These are phyloP conservation scores for Aspergillus ruber DNA, from an alignment of 2,329 filamentous ascomycete species.

Conservation along the genomic window DNA sequence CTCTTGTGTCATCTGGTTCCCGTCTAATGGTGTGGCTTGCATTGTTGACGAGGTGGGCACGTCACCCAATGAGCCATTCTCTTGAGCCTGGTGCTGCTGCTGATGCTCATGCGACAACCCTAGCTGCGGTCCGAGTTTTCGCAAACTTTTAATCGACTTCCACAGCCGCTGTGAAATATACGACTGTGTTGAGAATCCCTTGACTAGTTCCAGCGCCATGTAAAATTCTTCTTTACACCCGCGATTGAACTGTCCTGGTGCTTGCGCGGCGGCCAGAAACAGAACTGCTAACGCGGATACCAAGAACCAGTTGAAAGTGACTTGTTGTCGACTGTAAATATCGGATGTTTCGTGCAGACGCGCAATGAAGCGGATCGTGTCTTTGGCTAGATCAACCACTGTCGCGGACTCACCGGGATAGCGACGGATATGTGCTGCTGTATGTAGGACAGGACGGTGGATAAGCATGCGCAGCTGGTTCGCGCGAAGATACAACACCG, in stretches of 20 bases:
- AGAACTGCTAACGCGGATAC: constrained; percentile 57
- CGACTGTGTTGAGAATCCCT: constrained; percentile 54
- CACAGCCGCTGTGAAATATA: constrained; percentile 57
- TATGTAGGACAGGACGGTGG: constrained; percentile 79
- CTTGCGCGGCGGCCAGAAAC: constrained; percentile 58
- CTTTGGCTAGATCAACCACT: constrained; percentile 57
- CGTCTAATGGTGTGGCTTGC: constrained; percentile 40
- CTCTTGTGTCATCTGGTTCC: constrained; percentile 53
- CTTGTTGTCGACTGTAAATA: constrained; percentile 57
- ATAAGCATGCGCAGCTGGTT: constrained; percentile 88
- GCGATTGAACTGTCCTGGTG: constrained; percentile 52
- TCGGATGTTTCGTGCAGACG: constrained; percentile 55
- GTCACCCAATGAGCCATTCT: neutral
- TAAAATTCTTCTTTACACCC: constrained; percentile 59
- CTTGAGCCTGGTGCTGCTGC: neutral
- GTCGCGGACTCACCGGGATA: constrained; percentile 66
- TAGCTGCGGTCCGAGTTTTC: constrained; percentile 54
- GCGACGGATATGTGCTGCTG: constrained; percentile 63
- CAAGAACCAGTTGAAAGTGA: constrained; percentile 61
- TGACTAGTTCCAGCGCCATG: constrained; percentile 57
- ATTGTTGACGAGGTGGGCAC: constrained; percentile 38
- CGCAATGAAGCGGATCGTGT: constrained; percentile 56
- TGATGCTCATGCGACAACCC: constrained; percentile 40
- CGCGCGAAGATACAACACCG: constrained; percentile 77
- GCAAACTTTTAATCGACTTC: constrained; percentile 56